Conservation (phyloP, 2,329 filamentous ascomycete genomes). For the Nigrospora oryzae region DNA sequence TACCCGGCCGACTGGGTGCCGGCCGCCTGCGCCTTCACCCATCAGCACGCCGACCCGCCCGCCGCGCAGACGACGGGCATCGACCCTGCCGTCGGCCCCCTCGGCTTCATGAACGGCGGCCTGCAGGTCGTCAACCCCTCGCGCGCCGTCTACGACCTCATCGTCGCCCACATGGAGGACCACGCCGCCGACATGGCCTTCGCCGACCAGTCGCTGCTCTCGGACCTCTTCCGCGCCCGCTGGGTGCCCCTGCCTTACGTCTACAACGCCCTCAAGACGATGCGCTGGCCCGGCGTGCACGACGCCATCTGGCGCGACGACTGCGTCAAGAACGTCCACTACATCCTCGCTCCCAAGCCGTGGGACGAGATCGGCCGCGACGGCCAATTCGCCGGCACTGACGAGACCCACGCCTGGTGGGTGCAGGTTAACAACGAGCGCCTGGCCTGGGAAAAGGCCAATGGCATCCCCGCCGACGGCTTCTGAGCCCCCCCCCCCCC, state of each 20-base stretch:
- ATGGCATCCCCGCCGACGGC: conserved; percentile 26
- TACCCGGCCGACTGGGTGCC: conserved; percentile 66
- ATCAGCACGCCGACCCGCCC: conserved; percentile 38
- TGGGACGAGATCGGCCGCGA: conserved; percentile 43
- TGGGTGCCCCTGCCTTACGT: conserved; percentile 52
- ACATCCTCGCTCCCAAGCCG: conserved; percentile 53
- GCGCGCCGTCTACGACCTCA: conserved; percentile 35
- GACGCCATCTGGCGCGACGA: conserved; percentile 48
- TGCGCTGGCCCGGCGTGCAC: conserved; percentile 45
- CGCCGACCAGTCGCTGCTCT: conserved; percentile 51
- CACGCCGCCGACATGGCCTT: conserved; percentile 43
- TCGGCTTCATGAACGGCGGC: conserved; percentile 48
- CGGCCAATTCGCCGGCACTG: conserved; percentile 33
- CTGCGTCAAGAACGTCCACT: conserved; percentile 52
- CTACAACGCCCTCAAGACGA: conserved; percentile 56
- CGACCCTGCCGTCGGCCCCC: conserved; percentile 33
- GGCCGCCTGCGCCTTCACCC: conserved; percentile 49
- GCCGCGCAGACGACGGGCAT: conserved; percentile 35
- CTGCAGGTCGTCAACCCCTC: conserved; percentile 49
- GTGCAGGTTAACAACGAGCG: conserved; percentile 37
- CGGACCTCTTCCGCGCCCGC: conserved; percentile 42
- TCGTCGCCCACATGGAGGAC: conserved; percentile 40
- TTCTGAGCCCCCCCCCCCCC: conserved; percentile 10
- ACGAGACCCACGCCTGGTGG: conserved; percentile 50
- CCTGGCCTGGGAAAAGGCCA: conserved; percentile 27